Evolutionary conservation across 208 protist genomes (phyloP).

Genomic region (Crithidia acanthocephali): DNA sequence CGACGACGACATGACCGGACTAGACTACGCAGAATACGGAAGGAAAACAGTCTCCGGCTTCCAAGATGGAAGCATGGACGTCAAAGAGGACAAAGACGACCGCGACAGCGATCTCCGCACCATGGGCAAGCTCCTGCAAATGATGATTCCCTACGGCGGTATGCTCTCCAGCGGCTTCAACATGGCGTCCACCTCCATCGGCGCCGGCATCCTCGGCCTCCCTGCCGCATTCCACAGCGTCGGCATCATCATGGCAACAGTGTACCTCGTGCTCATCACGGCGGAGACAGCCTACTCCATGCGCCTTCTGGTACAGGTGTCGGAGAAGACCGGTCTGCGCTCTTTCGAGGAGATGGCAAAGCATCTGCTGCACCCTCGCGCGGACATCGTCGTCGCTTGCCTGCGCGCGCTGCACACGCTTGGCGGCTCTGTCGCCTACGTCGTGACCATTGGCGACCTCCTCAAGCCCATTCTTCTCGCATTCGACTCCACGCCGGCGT

Average conservation of each 20-base stretch:
- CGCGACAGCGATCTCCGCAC: slow-evolving; percentile 4
- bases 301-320: slow-evolving; percentile 36
- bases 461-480: slow-evolving; percentile 37
- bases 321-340: slow-evolving; percentile 31
- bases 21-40: not conserved
- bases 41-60: slow-evolving; percentile 5
- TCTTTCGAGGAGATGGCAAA: slow-evolving; percentile 47
- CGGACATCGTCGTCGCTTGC: slow-evolving; percentile 31
- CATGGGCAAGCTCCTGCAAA: slow-evolving; percentile 13
- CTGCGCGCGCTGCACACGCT: slow-evolving; percentile 41
- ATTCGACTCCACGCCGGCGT: slow-evolving; percentile 18
- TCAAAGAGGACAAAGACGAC: not conserved
- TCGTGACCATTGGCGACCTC: slow-evolving; percentile 55
- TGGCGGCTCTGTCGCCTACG: slow-evolving; percentile 52
- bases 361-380: slow-evolving; percentile 32
- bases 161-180: slow-evolving; percentile 49
- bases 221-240: slow-evolving; percentile 48
- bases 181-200: slow-evolving; percentile 46
- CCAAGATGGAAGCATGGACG: slow-evolving; percentile 3
- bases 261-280: slow-evolving; percentile 42
- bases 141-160: slow-evolving; percentile 49
- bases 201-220: slow-evolving; percentile 53
- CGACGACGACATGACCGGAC: slow-evolving; percentile 4
- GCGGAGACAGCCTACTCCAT: slow-evolving; percentile 52
- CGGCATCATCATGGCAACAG: slow-evolving; percentile 38